Conservation (phyloP, 2,329 filamentous ascomycete species). For the Albifimbria verrucaria region DNA sequence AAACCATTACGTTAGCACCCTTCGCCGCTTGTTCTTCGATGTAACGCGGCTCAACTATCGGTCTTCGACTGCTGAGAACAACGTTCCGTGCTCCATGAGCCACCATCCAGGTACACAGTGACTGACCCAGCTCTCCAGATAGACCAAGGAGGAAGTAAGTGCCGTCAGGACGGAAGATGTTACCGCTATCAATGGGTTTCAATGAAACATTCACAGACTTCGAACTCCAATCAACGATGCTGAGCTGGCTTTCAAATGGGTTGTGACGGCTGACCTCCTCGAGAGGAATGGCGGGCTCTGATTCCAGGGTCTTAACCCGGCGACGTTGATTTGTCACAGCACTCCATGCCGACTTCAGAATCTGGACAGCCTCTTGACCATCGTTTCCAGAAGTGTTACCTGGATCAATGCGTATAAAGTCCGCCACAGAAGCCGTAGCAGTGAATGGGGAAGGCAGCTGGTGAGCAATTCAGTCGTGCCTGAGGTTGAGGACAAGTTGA, state of each 20-base stretch:
- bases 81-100: conserved; percentile 26
- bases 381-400: too few relatives aligned
- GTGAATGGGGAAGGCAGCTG: too few relatives aligned
- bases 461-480: too few relatives aligned
- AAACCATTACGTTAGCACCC: neutral
- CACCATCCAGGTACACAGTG: conserved; percentile 27
- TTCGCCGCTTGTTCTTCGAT: neutral
- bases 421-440: too few relatives aligned
- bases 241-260: neutral
- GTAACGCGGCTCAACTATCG: conserved; percentile 17
- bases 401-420: too few relatives aligned
- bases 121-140: conserved; percentile 24
- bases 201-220: neutral
- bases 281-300: too few relatives aligned
- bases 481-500: too few relatives aligned
- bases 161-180: conserved; percentile 5
- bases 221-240: neutral
- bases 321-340: too few relatives aligned
- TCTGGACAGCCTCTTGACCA: too few relatives aligned
- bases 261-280: neutral
- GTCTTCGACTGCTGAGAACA: conserved; percentile 28
- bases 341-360: too few relatives aligned
- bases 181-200: neutral
- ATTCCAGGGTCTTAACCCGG: too few relatives aligned
- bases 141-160: conserved; percentile 24